Evolutionary conservation across 208 protist genomes (phyloP).

Genomic region (Acanthamoeba healyi): DNA sequence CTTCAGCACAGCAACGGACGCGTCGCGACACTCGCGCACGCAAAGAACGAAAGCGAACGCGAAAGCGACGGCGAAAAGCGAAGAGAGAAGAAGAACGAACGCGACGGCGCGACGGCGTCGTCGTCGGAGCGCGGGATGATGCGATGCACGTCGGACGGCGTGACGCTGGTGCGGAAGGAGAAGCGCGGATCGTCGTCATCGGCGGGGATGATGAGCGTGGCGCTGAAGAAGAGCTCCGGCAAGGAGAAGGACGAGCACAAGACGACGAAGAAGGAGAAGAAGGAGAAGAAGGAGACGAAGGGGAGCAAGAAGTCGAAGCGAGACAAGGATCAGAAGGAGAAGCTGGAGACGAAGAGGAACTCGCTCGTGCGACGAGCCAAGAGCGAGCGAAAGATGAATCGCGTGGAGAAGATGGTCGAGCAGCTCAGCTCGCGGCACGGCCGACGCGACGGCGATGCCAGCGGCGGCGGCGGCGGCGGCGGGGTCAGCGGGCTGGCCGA

Average conservation of each 20-base stretch:
- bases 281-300: background rate
- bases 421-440: background rate
- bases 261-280: background rate
- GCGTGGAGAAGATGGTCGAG: background rate
- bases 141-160: conserved; percentile 33
- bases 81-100: background rate
- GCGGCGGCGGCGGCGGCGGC: background rate
- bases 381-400: background rate
- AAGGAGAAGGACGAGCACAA: background rate
- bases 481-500: background rate
- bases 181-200: background rate
- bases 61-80: background rate
- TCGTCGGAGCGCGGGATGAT: background rate
- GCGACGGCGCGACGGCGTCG: background rate
- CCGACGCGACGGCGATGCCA: background rate
- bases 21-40: background rate
- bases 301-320: background rate
- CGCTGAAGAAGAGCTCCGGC: background rate
- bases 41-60: conserved; percentile 13
- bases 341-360: background rate
- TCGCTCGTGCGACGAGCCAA: background rate
- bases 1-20: background rate
- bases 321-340: background rate
- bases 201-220: background rate
- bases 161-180: background rate